Conservation (phyloP, 2,329 filamentous ascomycete genomes). For the Aureobasidium lini region DNA sequence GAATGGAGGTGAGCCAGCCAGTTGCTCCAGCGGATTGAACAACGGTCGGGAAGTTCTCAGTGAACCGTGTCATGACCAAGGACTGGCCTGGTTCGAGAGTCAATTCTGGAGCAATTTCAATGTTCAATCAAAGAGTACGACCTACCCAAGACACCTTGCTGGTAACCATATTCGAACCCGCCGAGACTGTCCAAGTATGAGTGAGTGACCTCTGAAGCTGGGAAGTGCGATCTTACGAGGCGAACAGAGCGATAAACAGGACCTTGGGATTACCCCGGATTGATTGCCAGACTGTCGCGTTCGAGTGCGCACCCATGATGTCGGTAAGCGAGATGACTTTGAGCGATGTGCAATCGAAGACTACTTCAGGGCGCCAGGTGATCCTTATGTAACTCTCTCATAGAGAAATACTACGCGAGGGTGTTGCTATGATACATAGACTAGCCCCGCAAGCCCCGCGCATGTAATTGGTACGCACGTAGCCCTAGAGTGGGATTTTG, state of each 20-base stretch:
- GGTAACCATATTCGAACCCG: slow-evolving; percentile 48
- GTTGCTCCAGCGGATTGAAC: neutral
- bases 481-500: neutral
- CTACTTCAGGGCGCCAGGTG: neutral
- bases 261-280: slow-evolving; percentile 1
- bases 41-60: neutral
- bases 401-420: neutral
- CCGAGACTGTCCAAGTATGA: slow-evolving; percentile 33
- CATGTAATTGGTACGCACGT: neutral
- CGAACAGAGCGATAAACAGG: slow-evolving; percentile 1
- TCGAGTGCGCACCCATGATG: neutral
- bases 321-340: neutral
- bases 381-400: neutral
- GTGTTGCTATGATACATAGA: neutral
- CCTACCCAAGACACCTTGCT: slow-evolving; percentile 44
- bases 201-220: neutral
- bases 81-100: slow-evolving; percentile 33
- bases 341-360: neutral
- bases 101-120: neutral
- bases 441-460: neutral
- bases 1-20: slow-evolving; percentile 33
- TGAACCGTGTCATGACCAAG: slow-evolving; percentile 43
- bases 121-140: neutral
- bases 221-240: neutral
- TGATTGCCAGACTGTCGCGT: neutral